Conservation (phyloP, 1,139 yeast genomes). For the Starmera stellimalicola region DNA sequence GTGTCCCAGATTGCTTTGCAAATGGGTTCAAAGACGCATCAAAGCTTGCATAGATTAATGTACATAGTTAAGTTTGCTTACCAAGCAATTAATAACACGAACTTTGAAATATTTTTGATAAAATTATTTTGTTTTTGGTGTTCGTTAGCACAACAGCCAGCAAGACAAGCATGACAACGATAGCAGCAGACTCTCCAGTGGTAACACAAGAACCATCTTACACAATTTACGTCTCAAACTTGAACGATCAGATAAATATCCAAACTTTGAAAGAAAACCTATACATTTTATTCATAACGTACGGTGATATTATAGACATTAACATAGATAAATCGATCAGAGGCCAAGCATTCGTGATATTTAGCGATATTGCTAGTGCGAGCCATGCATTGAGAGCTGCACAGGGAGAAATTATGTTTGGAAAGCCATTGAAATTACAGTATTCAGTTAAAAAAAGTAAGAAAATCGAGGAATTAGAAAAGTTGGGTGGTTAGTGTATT, state of each 20-base stretch:
- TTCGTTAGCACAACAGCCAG: too few relatives aligned
- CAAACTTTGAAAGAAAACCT: constrained; percentile 41
- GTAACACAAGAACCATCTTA: constrained; percentile 1
- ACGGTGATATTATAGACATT: constrained; percentile 59
- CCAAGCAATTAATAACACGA: neutral
- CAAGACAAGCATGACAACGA: neutral
- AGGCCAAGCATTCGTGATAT: constrained; percentile 72
- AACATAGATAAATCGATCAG: constrained; percentile 42
- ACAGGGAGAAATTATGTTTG: constrained; percentile 44
- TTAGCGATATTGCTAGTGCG: constrained; percentile 42
- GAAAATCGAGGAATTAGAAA: constrained; percentile 10
- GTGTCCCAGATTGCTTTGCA: constrained; percentile 80
- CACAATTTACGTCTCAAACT: constrained; percentile 57
- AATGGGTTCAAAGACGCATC: constrained; percentile 52
- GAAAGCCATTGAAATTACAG: constrained; percentile 41
- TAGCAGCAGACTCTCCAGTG: constrained; percentile 1
- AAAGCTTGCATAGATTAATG: neutral
- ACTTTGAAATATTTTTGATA: too few relatives aligned
- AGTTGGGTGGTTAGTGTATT: neutral
- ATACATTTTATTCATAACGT: constrained; percentile 54
- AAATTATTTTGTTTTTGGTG: too few relatives aligned
- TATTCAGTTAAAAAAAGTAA: constrained; percentile 35
- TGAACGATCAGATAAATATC: constrained; percentile 52
- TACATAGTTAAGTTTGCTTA: neutral
- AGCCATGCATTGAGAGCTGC: constrained; percentile 39